Evolutionary conservation across 2,329 filamentous ascomycete genomes (phyloP).

Genomic region (Nemania diffusa): DNA sequence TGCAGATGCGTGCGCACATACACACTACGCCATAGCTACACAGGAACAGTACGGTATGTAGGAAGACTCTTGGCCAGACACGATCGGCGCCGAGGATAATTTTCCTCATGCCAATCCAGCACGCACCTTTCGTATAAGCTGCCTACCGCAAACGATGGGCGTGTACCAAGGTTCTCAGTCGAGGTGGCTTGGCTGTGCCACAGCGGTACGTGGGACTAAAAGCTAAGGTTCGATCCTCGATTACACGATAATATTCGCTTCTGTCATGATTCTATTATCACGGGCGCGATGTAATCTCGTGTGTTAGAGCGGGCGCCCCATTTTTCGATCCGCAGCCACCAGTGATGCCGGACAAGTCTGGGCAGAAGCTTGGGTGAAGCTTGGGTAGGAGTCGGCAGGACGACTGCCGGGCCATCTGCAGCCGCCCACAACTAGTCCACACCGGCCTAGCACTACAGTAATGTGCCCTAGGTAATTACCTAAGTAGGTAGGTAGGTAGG

Average conservation of each 20-base stretch:
- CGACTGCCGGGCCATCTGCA: constrained; percentile 21
- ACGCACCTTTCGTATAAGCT: constrained; percentile 24
- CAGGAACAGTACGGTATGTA: not conserved
- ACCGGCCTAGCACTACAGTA: not conserved
- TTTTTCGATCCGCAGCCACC: not conserved
- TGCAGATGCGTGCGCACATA: not conserved
- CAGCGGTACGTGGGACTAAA: constrained; percentile 1
- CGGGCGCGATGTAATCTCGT: not conserved
- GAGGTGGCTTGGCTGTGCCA: constrained; percentile 22
- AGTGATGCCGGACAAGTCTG: not conserved
- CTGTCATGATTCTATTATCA: not conserved
- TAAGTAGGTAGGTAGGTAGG: not conserved
- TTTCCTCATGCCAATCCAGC: not conserved
- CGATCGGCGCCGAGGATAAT: not conserved
- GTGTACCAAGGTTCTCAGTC: not conserved
- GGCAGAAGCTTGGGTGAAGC: constrained; percentile 2
- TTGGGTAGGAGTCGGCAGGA: constrained; percentile 13
- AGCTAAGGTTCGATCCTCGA: constrained; percentile 7
- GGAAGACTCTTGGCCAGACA: not conserved
- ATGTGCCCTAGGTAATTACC: not conserved
- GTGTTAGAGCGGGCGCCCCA: not conserved
- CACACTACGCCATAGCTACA: not conserved
- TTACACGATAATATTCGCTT: not conserved
- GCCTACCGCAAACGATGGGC: constrained; percentile 7
- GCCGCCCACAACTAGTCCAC: not conserved